Percentiles rank a stretch among this genome's conserved stretches.
These are phyloP conservation scores for Daedaleopsis nitida DNA, from an alignment of 768 basidiomycete genomes.

Conservation along the genomic window DNA sequence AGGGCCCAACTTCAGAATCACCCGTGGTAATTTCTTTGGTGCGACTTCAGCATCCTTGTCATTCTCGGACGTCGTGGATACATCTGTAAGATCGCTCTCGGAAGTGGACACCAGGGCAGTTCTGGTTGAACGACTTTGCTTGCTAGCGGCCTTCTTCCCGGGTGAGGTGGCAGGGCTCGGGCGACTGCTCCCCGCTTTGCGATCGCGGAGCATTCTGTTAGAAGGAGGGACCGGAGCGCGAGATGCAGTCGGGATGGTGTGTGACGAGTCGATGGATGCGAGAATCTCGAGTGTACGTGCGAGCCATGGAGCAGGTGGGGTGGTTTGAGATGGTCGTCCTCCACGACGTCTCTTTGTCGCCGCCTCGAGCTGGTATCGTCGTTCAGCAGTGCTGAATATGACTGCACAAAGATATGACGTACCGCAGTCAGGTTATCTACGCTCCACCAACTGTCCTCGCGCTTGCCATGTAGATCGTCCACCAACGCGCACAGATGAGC, in stretches of 20 bases:
- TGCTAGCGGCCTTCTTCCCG: background rate
- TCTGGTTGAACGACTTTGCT: background rate
- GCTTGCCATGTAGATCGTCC: conserved; percentile 26
- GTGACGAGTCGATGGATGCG: conserved; percentile 36
- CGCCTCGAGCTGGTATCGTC: conserved; percentile 57
- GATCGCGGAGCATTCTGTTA: conserved; percentile 52
- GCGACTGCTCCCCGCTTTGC: conserved; percentile 29
- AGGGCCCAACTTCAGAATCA: conserved; percentile 57
- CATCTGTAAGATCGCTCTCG: conserved; percentile 15
- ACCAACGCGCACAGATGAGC: conserved; percentile 77
- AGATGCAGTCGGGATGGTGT: conserved; percentile 18
- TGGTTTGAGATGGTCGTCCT: conserved; percentile 42
- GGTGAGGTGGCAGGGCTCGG: conserved; percentile 16
- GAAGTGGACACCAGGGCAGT: background rate
- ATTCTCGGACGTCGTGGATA: background rate
- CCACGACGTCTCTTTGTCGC: conserved; percentile 62
- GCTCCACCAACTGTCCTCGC: conserved; percentile 62
- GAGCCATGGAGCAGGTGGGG: conserved; percentile 54
- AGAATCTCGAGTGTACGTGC: conserved; percentile 55
- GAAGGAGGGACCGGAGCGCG: conserved; percentile 34
- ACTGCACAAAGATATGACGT: conserved; percentile 18
- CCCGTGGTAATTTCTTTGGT: conserved; percentile 52
- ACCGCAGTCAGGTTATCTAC: conserved; percentile 62
- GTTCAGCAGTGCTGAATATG: background rate
- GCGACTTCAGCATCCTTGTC: conserved; percentile 13